These are phyloP conservation scores for Termitomyces sp. DNA, from an alignment of 768 basidiomycete genomes.

Conservation along the genomic window DNA sequence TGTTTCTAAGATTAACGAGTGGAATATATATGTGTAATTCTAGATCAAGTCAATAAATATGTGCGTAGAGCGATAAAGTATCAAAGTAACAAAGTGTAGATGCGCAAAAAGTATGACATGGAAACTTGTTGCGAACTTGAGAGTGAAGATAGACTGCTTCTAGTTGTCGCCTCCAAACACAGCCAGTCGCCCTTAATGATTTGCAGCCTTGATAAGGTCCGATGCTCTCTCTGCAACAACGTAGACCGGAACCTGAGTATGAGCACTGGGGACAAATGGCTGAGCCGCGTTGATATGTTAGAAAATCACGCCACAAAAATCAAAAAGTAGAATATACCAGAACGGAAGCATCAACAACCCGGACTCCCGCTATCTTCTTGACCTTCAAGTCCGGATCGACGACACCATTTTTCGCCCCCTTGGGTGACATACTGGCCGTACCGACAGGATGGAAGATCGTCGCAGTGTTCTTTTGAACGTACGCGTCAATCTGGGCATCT, in stretches of 20 bases:
- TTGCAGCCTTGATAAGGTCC: background rate
- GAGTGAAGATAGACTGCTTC: background rate
- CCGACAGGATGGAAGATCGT: constrained; percentile 14
- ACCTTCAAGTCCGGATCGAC: constrained; percentile 25
- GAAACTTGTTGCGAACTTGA: background rate
- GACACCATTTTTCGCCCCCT: constrained; percentile 19
- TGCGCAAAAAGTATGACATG: background rate
- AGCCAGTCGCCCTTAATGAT: background rate
- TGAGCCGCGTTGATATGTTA: background rate
- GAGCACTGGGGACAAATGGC: background rate
- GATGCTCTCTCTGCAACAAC: background rate
- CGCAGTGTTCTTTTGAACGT: background rate
- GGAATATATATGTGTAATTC: background rate
- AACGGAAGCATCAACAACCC: constrained; percentile 29
- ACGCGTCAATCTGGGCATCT: constrained; percentile 3
- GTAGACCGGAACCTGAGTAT: background rate
- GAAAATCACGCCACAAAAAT: background rate
- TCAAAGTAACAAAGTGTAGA: background rate
- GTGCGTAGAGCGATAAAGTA: background rate
- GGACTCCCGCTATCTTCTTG: constrained; percentile 21
- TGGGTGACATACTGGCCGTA: constrained; percentile 20
- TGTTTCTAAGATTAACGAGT: background rate
- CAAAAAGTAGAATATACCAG: background rate
- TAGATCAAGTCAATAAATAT: too few species aligned
- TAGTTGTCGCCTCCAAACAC: background rate